Evolutionary conservation across 1,284 basidiomycete species (phyloP), one percentile per base, ranked within the genome.

Genomic region (Rhodotorula sp.): DNA sequence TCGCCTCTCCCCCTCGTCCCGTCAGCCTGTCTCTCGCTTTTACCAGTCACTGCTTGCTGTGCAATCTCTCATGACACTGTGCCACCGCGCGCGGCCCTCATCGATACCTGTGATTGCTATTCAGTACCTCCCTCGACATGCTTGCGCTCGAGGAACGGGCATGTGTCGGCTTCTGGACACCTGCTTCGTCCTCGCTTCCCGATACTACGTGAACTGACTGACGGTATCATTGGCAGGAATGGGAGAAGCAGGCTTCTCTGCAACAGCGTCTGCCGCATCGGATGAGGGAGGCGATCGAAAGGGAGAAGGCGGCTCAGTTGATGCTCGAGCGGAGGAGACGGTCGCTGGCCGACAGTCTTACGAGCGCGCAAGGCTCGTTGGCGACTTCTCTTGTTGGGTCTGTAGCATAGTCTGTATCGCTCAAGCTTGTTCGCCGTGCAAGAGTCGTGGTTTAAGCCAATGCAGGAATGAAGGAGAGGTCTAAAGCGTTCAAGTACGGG

Each of bases 131-230:
- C 2, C 1, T 20, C 26, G 30, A 26, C 28, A 20, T 54, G 52
- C 16, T 13, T 47, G 40, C 9, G n/a, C 53, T 26, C 50, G 31
- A 34, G 15, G 47, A 51, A 37, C 52, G 67, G 5, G 58, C 62
- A 0, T 15, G 64, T 48, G 62, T 64, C 26, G 67, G 59, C 11
- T 64, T 61, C 28, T 64, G 67, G 67, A 64, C 62, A 7, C 62
- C 62, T 1, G 59, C 62, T 68, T 1, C 30, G 62, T n/a, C 10
- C 13, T 9, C 15, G 20, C 10, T 24, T 34, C 13, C 40, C 40
- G 1, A 4, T 1, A 22, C 24, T 1, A 15, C n/a, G n/a, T 48
- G 15, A 1, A 0, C 9, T 3, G 6, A 11, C 62, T 30, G 37
- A 56, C 46, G 26, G 10, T 0, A 4, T 6, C 1, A 4, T 18